Base-by-base conservation (phyloP, 192 early-diverging fungal genomes). In the Backusella circina region DNA sequence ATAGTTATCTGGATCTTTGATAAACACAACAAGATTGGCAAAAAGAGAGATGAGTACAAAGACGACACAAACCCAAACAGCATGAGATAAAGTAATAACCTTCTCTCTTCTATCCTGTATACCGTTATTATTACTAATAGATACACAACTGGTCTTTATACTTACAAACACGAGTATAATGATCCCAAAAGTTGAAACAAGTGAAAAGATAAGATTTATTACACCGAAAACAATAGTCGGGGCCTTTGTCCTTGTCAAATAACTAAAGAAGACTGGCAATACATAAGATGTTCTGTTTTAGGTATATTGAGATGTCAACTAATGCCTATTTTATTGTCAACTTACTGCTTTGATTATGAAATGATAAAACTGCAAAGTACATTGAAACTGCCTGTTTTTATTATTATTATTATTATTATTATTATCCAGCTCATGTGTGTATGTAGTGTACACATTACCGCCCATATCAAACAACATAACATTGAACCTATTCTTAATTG, bases 341-440 rank as follows among this genome's bases (percentile, higher is more conserved):
- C 72, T 75, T 75, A 79, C 78, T 57, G 30, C 73, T 79, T 71
- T 75, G 32, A 28, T 38, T 68, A 39, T 72, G 57, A 30, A 79
- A 79, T 26, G 78, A 75, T n/a, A 79, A n/a, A n/a, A 79, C 64
- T 37, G 79, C 79, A 70, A 80, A 76, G 51, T 76, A 80, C 65
- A 80, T 69, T 32, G 75, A 72, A 16, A 80, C 30, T n/a, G 47
- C 57, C 79, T 80, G 51, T 57, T 57, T 54, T 54, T 57, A 41
- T 41, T 23, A 23, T 54, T 2, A 51, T 21, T 0, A 57, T 23
- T 50, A 18, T 50, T 50, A 5, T n/a, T 21, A 21, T 18, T n/a
- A 21, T 8, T 54, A 54, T 54, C 23, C 9, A 9, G 21, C 21
- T 23, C 9, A 69, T 10, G 12, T 33, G 8, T 47, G 44, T 47